Evolutionary conservation across 1,139 yeast species (phyloP).

Genomic region (Scheffersomyces stambukii): DNA sequence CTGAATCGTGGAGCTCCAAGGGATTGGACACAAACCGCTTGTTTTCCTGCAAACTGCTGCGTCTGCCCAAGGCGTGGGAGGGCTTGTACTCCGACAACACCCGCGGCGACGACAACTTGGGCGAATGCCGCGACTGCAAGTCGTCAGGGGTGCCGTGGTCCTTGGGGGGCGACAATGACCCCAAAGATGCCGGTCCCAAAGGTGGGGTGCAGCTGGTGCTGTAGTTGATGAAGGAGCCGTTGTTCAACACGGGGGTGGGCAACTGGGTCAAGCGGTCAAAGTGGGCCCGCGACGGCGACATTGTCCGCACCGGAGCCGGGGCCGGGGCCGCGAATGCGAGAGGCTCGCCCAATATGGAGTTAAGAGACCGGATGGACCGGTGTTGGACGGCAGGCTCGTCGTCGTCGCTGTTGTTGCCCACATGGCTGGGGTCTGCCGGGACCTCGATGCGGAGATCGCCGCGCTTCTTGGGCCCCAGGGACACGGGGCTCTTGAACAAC

Average conservation of each 20-base stretch:
- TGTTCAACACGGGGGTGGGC: conserved; percentile 51
- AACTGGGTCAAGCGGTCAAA: conserved; percentile 46
- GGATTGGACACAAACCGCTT: conserved; percentile 24
- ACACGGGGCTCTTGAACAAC: conserved; percentile 1
- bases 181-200: not conserved
- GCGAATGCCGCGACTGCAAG: not conserved
- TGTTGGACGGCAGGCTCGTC: conserved; percentile 5
- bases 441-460: conserved; percentile 3
- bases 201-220: conserved; percentile 2
- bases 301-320: conserved; percentile 1
- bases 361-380: conserved; percentile 5
- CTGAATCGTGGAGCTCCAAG: conserved; percentile 10
- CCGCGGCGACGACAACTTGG: conserved; percentile 12
- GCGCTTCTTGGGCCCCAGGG: conserved; percentile 1
- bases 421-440: not conserved
- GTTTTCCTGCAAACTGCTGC: conserved; percentile 16
- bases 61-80: conserved; percentile 19
- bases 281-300: conserved; percentile 10
- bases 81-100: conserved; percentile 36
- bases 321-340: conserved; percentile 2
- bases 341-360: conserved; percentile 8
- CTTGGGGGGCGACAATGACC: conserved; percentile 6
- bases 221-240: conserved; percentile 24
- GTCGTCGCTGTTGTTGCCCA: not conserved
- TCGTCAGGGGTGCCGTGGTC: conserved; percentile 2